These are phyloP conservation scores for Candida maltosa DNA, from an alignment of 805 yeast genomes.

Conservation along the genomic window DNA sequence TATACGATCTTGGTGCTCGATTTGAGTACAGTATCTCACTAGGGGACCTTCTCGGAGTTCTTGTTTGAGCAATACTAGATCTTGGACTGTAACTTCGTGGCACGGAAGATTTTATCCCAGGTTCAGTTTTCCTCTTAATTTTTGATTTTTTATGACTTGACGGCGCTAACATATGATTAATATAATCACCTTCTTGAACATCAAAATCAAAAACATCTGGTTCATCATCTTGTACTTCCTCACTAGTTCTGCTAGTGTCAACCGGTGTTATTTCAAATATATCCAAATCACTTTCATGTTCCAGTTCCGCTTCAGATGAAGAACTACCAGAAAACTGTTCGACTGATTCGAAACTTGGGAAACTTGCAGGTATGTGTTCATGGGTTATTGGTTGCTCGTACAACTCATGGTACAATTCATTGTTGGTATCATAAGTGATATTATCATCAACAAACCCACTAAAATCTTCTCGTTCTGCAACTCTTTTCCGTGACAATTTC, in stretches of 20 bases:
- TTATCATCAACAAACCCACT: conserved; percentile 18
- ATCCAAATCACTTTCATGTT: conserved; percentile 2
- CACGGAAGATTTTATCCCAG: not conserved
- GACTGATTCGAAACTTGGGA: not conserved
- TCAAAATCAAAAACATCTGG: conserved; percentile 1
- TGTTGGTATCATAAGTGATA: conserved; percentile 4
- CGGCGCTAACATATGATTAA: conserved; percentile 15
- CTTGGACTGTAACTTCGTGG: no score
- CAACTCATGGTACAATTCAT: conserved; percentile 8
- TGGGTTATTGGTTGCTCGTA: conserved; percentile 2
- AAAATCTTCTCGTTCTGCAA: conserved; percentile 8
- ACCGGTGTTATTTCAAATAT: not conserved
- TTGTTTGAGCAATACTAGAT: no score
- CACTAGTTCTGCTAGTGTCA: not conserved
- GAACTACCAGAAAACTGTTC: conserved; percentile 2
- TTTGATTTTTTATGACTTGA: not conserved
- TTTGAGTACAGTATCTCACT: no score
- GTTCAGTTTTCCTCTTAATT: not conserved
- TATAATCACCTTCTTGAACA: conserved; percentile 12
- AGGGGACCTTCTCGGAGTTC: no score
- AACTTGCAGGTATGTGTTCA: no score
- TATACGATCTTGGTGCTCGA: no score
- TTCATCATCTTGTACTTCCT: not conserved
- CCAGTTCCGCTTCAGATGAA: conserved; percentile 2
- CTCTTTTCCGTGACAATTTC: conserved; percentile 13